Evolutionary conservation across 331 rosid genomes (phyloP), one percentile per base, ranked within the genome.

Genomic region (Quercus lobata): DNA sequence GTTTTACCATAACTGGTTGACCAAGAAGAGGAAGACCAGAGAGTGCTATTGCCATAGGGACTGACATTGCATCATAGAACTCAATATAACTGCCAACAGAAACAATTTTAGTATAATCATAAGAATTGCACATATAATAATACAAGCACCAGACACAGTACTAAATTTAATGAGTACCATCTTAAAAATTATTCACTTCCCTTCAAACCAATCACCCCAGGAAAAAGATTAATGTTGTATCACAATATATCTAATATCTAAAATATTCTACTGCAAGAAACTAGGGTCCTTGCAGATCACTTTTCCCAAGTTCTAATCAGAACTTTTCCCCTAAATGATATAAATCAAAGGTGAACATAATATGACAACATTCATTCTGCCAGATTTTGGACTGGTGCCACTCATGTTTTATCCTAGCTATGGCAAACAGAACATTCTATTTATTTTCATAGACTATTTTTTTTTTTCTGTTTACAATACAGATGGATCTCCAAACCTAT

Each of bases 11-110:
- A 79, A 95, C 99, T 74, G 98, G 99, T 78, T 89, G 96, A 83
- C 97, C 85, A 60, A 89, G 97, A 81, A 95, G 89, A 75, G 87
- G 92, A 88, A 93, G 99, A 44, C 99, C 97, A 54, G 99, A 91
- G 70, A 95, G 97, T 49, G 99, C 99, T 76, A 95, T 95, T 49
- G 99, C 98, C 99, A 95, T 95, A 71, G 99, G 99, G 66, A 95
- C 99, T 71, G 99, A 93, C 99, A 95, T 95, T 60, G 81, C 90
- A 86, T 95, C 99, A 62, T 90, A 93, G 81, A 95, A 95, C 85
- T 94, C 98, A 68, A 94, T 91, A 84, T 95, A 95, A 89, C 99
- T 95, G 79, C 68, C 86, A 78, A 76, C 53, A 68, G 53, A 75
- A 79, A 77, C 22, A 54, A 69, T 60, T 70, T 80, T 72, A 75